phyloP scores from a whole-genome alignment of 495 filamentous ascomycete species.

The Neurospora sp. region DNA sequence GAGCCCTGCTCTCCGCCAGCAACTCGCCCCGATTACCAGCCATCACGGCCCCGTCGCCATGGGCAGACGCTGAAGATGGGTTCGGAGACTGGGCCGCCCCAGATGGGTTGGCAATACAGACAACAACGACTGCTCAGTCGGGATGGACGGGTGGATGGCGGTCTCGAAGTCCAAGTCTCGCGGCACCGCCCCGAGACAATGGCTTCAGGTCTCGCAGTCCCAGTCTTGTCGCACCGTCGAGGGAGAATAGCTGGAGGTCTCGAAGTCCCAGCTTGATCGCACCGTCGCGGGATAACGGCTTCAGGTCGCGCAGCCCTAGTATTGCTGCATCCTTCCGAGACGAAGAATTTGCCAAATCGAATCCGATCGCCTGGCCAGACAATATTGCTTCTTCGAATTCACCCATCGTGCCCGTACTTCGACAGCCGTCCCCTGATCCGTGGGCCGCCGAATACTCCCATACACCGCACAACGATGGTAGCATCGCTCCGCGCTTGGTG shows the following conservation, averaged over 20 bases:
- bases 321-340: conserved; percentile 19
- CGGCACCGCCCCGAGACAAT: conserved; percentile 13
- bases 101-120: conserved; percentile 2
- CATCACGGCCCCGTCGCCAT: conserved; percentile 29
- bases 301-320: conserved; percentile 17
- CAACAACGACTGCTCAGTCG: conserved; percentile 8
- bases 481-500: conserved; percentile 13
- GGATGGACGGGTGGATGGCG: conserved; percentile 31
- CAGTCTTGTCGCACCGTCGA: conserved; percentile 20
- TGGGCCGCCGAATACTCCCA: conserved; percentile 31
- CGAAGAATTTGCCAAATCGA: conserved; percentile 20
- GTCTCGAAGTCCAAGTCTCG: conserved; percentile 22
- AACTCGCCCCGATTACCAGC: conserved; percentile 20
- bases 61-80: conserved; percentile 32
- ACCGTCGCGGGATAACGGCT: conserved; percentile 7
- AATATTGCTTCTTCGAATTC: conserved; percentile 25
- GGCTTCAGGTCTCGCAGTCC: conserved; percentile 22
- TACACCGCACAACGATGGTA: conserved; percentile 5
- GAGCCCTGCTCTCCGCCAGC: conserved; percentile 32
- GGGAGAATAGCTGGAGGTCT: conserved; percentile 26
- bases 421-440: conserved; percentile 43
- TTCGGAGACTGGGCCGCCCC: conserved; percentile 33
- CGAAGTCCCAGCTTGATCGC: conserved; percentile 23
- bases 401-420: conserved; percentile 19
- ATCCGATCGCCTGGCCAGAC: conserved; percentile 31